These are phyloP conservation scores for Cardamine occulta DNA, from an alignment of 345 rosid genomes.

Conservation along the genomic window DNA sequence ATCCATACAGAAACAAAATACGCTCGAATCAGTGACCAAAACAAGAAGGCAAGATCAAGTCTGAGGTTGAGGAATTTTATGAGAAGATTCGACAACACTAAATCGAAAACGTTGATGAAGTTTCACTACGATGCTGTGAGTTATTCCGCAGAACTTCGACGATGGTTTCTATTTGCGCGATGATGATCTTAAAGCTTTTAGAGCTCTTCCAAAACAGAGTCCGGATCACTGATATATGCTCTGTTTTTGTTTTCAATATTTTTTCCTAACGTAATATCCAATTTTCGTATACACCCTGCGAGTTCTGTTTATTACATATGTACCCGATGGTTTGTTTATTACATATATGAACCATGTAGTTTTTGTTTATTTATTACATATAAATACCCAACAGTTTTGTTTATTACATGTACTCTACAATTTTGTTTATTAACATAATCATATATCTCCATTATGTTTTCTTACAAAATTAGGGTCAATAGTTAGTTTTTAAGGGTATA, in stretches of 20 bases:
- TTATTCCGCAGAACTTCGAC: constrained; percentile 79
- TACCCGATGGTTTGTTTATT: background rate
- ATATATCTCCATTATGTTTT: background rate
- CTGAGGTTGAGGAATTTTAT: constrained; percentile 56
- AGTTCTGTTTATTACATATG: background rate
- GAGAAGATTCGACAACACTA: constrained; percentile 52
- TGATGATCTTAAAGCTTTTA: constrained; percentile 27
- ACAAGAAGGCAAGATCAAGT: constrained; percentile 34
- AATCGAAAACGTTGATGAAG: constrained; percentile 55
- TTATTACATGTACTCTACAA: background rate
- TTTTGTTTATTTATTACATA: background rate
- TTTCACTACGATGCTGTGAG: constrained; percentile 82
- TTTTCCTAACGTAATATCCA: background rate
- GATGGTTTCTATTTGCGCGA: constrained; percentile 51
- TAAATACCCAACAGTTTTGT: background rate
- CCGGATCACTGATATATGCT: background rate
- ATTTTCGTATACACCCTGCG: background rate
- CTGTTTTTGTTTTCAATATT: background rate
- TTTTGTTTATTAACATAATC: background rate
- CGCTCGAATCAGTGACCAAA: constrained; percentile 46
- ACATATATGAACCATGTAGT: background rate
- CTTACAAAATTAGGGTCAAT: background rate
- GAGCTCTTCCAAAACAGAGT: constrained; percentile 15
- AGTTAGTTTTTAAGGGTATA: too few relatives aligned
- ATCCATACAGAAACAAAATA: constrained; percentile 54